These are phyloP conservation scores for Cercospora citrullina DNA, from an alignment of 2,329 filamentous ascomycete genomes.

Conservation along the genomic window DNA sequence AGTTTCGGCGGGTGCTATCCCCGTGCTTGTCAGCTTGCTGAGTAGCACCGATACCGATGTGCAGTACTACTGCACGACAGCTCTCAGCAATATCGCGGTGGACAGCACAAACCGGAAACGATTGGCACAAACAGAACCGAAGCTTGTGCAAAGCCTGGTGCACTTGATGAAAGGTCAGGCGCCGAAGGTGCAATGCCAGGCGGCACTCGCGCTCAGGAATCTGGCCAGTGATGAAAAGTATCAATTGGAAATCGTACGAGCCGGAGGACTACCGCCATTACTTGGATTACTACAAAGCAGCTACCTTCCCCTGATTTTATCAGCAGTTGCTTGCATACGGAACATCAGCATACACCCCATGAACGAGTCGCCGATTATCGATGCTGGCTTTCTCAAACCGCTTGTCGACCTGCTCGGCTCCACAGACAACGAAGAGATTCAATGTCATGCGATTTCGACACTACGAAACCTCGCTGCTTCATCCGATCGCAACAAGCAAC, in stretches of 20 bases:
- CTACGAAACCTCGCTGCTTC: constrained; percentile 93
- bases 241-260: constrained; percentile 93
- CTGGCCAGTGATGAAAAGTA: constrained; percentile 98
- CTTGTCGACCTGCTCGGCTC: constrained; percentile 91
- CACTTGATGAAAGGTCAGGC: constrained; percentile 97
- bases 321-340: constrained; percentile 94
- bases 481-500: constrained; percentile 94
- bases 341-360: constrained; percentile 98
- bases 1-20: constrained; percentile 95
- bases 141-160: constrained; percentile 89
- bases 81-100: constrained; percentile 96
- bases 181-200: constrained; percentile 97
- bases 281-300: constrained; percentile 90
- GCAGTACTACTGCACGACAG: constrained; percentile 98
- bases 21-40: constrained; percentile 90
- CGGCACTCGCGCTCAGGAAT: constrained; percentile 88
- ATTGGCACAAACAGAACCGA: constrained; percentile 84
- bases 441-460: constrained; percentile 97
- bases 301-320: constrained; percentile 92
- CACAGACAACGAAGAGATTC: constrained; percentile 97
- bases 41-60: constrained; percentile 94
- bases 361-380: constrained; percentile 98
- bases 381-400: constrained; percentile 91
- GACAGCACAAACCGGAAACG: constrained; percentile 88
- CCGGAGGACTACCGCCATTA: constrained; percentile 79